Conservation (phyloP, 305 asterid genomes). For the Solanum hybrid region DNA sequence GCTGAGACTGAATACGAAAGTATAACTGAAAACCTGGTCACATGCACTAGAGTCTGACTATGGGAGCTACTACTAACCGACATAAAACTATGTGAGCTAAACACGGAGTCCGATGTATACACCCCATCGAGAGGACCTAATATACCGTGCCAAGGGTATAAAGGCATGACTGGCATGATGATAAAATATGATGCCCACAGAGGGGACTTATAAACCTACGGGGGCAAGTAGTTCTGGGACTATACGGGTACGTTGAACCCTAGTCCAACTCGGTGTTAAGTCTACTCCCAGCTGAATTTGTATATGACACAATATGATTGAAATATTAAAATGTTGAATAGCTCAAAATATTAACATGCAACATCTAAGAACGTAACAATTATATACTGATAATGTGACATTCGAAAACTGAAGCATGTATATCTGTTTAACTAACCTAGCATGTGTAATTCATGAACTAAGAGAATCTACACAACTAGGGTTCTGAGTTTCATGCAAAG, state of each 20-base stretch:
- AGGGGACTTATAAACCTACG: not conserved
- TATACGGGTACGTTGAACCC: not conserved
- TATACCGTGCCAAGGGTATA: too few species aligned
- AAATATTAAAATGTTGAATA: too few species aligned
- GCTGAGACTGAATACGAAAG: too few species aligned
- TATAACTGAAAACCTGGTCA: too few species aligned
- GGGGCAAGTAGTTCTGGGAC: not conserved
- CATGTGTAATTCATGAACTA: not conserved
- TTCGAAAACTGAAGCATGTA: not conserved
- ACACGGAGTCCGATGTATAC: too few species aligned
- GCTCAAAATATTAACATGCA: not conserved
- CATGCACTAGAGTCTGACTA: too few species aligned
- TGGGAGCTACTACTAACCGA: too few species aligned
- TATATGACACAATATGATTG: not conserved
- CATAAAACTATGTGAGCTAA: too few species aligned
- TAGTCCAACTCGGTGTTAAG: not conserved
- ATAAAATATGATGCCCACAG: too few species aligned
- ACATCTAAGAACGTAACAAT: not conserved
- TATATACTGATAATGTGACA: too few species aligned
- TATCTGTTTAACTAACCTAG: not conserved
- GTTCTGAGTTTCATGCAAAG: not conserved
- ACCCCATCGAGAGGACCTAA: too few species aligned
- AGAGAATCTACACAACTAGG: not conserved
- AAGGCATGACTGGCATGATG: too few species aligned
- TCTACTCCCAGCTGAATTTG: not conserved